Evolutionary conservation across 805 yeast genomes (phyloP).

Genomic region (Nakazawaea wyomingensis): DNA sequence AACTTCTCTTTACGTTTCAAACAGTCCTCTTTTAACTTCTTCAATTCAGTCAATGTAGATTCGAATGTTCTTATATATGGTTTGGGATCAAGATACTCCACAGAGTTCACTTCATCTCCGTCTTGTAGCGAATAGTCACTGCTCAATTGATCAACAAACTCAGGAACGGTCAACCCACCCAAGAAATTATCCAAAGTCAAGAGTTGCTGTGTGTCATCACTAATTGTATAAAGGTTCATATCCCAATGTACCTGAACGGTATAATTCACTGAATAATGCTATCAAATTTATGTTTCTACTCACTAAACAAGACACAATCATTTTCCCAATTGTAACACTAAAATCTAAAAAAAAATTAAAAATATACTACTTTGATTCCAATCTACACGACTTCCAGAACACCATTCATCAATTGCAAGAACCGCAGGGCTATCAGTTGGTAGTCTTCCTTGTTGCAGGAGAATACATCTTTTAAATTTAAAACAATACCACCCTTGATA

Average conservation of each 20-base stretch:
- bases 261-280: too few relatives aligned
- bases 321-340: too few relatives aligned
- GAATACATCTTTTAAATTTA: slow-evolving; percentile 4
- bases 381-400: slow-evolving; percentile 2
- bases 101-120: slow-evolving; percentile 44
- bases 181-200: slow-evolving; percentile 59
- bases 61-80: slow-evolving; percentile 94
- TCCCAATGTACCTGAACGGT: too few relatives aligned
- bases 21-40: slow-evolving; percentile 55
- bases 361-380: background rate
- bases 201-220: slow-evolving; percentile 53
- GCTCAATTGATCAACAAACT: slow-evolving; percentile 75
- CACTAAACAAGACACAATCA: too few relatives aligned
- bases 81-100: slow-evolving; percentile 74
- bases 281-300: slow-evolving; percentile 29
- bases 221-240: slow-evolving; percentile 65
- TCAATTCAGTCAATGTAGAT: slow-evolving; percentile 69
- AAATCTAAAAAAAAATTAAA: background rate
- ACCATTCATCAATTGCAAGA: slow-evolving; percentile 5
- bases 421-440: slow-evolving; percentile 1
- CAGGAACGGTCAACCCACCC: slow-evolving; percentile 66
- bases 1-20: slow-evolving; percentile 42
- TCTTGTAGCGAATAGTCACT: slow-evolving; percentile 55
- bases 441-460: background rate
- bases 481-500: background rate